Percentiles rank a stretch among this genome's conserved stretches.
phyloP scores from a whole-genome alignment of 202 grass and related monocot species.

The Eragrostis tef region DNA sequence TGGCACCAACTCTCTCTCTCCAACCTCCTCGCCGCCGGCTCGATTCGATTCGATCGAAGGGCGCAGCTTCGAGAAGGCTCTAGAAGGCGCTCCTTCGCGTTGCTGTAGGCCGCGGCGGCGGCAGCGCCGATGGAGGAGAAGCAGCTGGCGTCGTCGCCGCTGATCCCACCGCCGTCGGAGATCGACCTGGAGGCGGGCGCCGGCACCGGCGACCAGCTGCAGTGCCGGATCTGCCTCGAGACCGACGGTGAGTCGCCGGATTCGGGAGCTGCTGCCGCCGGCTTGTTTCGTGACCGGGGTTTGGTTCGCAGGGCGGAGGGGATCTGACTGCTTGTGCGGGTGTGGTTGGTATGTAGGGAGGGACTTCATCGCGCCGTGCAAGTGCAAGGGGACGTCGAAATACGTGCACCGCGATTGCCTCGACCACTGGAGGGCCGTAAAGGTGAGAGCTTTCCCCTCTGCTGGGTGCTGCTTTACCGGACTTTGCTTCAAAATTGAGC shows the following conservation, averaged over 20 bases:
- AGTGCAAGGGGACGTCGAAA: conserved; percentile 97
- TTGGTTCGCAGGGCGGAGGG: neutral
- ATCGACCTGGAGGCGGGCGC: conserved; percentile 84
- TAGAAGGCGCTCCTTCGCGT: neutral
- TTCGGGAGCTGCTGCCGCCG: neutral
- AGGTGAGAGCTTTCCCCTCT: conserved; percentile 44
- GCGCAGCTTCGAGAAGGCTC: neutral
- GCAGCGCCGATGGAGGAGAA: conserved; percentile 51
- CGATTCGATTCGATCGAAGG: conserved; percentile 27
- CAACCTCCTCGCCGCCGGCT: neutral
- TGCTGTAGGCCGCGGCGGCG: neutral
- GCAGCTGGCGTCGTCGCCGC: conserved; percentile 61
- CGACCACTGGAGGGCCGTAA: conserved; percentile 94
- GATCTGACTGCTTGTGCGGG: conserved; percentile 15
- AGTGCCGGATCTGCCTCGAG: conserved; percentile 98
- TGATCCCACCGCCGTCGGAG: conserved; percentile 74
- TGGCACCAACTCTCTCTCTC: neutral
- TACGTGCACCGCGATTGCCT: conserved; percentile 98
- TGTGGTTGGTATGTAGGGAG: conserved; percentile 61
- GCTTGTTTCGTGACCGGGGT: neutral
- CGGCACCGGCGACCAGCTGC: conserved; percentile 70
- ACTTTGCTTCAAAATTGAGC: neutral
- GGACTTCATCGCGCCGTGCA: conserved; percentile 98
- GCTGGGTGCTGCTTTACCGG: neutral
- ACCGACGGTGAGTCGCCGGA: conserved; percentile 58